Conservation (phyloP, 495 filamentous ascomycete species). For the Tetracladium marchalianum region DNA sequence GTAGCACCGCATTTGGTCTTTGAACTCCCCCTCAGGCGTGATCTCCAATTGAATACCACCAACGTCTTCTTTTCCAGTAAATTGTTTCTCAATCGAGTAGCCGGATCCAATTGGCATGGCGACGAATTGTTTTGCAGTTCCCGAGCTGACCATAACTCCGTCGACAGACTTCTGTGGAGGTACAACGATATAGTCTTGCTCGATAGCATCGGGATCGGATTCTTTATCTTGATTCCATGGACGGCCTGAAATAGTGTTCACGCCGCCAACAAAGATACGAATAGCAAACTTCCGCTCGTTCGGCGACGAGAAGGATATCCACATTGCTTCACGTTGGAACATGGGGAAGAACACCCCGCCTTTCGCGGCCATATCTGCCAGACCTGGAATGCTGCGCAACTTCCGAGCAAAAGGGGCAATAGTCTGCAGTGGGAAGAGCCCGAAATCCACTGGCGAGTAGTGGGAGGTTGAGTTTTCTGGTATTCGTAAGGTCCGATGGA, state of each 20-base stretch:
- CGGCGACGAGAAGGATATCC: conserved; percentile 29
- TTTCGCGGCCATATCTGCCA: not conserved
- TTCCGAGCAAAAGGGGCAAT: no score
- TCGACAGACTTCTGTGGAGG: conserved; percentile 37
- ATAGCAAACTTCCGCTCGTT: conserved; percentile 28
- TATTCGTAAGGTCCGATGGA: no score
- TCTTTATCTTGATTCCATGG: no score
- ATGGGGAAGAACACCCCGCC: not conserved
- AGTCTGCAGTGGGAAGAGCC: no score
- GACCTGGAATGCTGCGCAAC: no score
- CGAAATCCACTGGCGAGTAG: no score
- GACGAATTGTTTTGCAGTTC: conserved; percentile 32
- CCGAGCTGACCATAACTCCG: conserved; percentile 26
- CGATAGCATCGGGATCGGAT: no score
- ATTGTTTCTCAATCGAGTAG: conserved; percentile 36
- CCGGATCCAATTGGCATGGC: conserved; percentile 32
- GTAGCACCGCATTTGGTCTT: no score
- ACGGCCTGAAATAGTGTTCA: conserved; percentile 39
- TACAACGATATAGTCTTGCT: conserved; percentile 39
- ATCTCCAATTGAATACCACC: conserved; percentile 22
- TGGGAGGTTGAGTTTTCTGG: no score
- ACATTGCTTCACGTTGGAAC: conserved; percentile 28
- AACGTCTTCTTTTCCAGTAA: conserved; percentile 29
- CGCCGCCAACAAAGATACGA: conserved; percentile 33
- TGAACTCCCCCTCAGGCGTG: no score